Evolutionary conservation across 2,329 filamentous ascomycete genomes (phyloP).

Genomic region (Fusarium transvaalense): DNA sequence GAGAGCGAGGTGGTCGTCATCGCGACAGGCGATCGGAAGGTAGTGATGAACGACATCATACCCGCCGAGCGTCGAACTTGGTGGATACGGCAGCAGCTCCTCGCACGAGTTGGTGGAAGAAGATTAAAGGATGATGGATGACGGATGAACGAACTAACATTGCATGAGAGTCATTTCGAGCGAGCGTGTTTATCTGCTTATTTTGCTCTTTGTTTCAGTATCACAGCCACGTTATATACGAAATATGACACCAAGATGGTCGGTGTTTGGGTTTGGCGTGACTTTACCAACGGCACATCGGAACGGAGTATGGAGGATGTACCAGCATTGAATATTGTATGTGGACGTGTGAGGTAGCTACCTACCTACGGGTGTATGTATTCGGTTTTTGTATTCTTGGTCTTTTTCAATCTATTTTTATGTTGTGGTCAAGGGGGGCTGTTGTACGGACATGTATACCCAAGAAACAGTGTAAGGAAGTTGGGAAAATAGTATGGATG

Average conservation of each 20-base stretch:
- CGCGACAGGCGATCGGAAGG: slow-evolving; percentile 56
- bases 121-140: slow-evolving; percentile 61
- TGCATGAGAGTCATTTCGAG: slow-evolving; percentile 43
- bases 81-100: slow-evolving; percentile 61
- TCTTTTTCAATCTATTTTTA: slow-evolving; percentile 5
- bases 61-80: slow-evolving; percentile 57
- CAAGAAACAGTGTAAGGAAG: slow-evolving; percentile 9
- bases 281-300: slow-evolving; percentile 29
- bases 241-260: slow-evolving; percentile 19
- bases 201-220: slow-evolving; percentile 28
- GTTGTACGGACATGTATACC: slow-evolving; percentile 38
- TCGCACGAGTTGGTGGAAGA: slow-evolving; percentile 71
- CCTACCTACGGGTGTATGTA: slow-evolving; percentile 7
- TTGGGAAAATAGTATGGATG: slow-evolving; percentile 13
- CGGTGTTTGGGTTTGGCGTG: slow-evolving; percentile 24
- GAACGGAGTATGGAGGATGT: slow-evolving; percentile 35
- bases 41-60: slow-evolving; percentile 60
- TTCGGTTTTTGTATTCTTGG: slow-evolving; percentile 11
- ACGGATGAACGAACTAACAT: slow-evolving; percentile 42
- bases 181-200: slow-evolving; percentile 44
- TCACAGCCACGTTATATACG: slow-evolving; percentile 25
- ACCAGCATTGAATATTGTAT: slow-evolving; percentile 19
- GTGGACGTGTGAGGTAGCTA: slow-evolving; percentile 1
- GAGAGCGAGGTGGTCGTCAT: slow-evolving; percentile 39
- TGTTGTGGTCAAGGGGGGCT: slow-evolving; percentile 14